phyloP scores from a whole-genome alignment of 2,329 filamentous ascomycete species.

The Huntiella moniliformis region DNA sequence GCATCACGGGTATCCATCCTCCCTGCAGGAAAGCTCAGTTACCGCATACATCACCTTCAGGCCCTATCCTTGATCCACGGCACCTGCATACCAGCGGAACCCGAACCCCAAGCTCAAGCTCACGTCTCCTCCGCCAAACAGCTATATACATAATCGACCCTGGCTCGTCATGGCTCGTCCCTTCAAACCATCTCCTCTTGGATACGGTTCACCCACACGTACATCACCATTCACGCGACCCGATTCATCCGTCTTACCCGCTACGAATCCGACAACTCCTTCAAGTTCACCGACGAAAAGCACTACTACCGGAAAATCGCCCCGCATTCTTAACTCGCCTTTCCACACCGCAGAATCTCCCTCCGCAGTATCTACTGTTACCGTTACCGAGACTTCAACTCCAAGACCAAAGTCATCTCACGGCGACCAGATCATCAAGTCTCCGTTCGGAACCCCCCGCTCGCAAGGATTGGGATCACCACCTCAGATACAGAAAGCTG shows the following conservation, averaged over 20 bases:
- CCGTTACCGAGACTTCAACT: neutral
- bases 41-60: neutral
- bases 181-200: constrained; percentile 54
- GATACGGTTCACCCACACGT: constrained; percentile 48
- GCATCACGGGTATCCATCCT: neutral
- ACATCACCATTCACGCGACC: constrained; percentile 45
- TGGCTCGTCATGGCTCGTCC: constrained; percentile 6
- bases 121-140: neutral
- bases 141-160: neutral
- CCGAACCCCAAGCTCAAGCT: no score
- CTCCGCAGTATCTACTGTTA: neutral
- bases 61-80: neutral
- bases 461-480: constrained; percentile 4
- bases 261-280: constrained; percentile 33
- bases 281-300: constrained; percentile 39
- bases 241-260: constrained; percentile 44
- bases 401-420: constrained; percentile 6
- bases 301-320: constrained; percentile 6
- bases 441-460: constrained; percentile 6
- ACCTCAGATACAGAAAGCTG: neutral
- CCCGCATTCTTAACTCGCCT: constrained; percentile 23
- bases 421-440: constrained; percentile 1
- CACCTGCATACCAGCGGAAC: neutral
- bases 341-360: constrained; percentile 14
- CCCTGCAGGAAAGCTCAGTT: neutral